Percentiles rank a stretch among this genome's conserved stretches.
Evolutionary conservation across 2,329 filamentous ascomycete species (phyloP).

Genomic region (Penicillium psychrosexuale): DNA sequence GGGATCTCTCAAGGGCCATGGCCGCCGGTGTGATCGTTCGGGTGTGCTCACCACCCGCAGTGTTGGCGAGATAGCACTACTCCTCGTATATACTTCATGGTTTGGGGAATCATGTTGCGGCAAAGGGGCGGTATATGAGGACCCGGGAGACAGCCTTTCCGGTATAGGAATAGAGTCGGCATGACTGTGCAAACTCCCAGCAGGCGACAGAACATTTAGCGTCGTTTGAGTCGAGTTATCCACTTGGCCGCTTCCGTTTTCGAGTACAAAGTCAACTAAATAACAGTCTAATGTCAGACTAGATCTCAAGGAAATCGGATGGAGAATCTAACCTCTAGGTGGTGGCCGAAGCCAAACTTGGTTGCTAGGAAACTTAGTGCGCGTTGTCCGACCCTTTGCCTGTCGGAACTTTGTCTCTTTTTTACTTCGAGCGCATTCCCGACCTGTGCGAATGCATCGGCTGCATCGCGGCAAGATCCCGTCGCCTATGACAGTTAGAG

Average conservation of each 20-base stretch:
- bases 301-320: too few relatives aligned
- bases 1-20: slow-evolving; percentile 20
- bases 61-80: not conserved
- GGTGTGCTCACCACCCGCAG: not conserved
- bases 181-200: not conserved
- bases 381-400: slow-evolving; percentile 6
- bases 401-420: slow-evolving; percentile 15
- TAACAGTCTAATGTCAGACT: slow-evolving; percentile 1
- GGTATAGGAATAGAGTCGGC: not conserved
- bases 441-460: slow-evolving; percentile 18
- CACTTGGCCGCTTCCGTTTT: slow-evolving; percentile 17
- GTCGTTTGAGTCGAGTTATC: not conserved
- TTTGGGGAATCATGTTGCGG: not conserved
- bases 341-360: slow-evolving; percentile 24
- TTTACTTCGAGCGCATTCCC: slow-evolving; percentile 13
- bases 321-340: slow-evolving; percentile 16
- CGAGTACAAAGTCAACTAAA: slow-evolving; percentile 23
- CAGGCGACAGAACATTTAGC: not conserved
- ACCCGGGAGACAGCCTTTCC: not conserved
- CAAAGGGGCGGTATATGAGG: not conserved
- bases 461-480: slow-evolving; percentile 19
- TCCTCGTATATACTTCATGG: not conserved
- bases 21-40: slow-evolving; percentile 1
- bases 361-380: slow-evolving; percentile 20
- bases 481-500: slow-evolving; percentile 14